Conservation (phyloP, 2,329 filamentous ascomycete genomes). For the Ceratocystis colombiana region DNA sequence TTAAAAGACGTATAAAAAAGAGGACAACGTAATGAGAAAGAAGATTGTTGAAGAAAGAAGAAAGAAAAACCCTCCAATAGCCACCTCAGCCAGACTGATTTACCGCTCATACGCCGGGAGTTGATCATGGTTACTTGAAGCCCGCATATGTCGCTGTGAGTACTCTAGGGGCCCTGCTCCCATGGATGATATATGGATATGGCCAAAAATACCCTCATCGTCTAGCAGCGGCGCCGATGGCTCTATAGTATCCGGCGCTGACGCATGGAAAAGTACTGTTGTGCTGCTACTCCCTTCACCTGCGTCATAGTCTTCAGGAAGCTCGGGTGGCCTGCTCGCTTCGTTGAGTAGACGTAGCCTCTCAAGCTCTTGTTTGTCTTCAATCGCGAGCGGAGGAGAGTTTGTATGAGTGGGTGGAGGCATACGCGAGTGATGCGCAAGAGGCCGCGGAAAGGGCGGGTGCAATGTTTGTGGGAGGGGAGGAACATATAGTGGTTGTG, state of each 20-base stretch:
- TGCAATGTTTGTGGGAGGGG: constrained; percentile 28
- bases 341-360: constrained; percentile 52
- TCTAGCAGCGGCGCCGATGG: constrained; percentile 31
- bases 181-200: no score
- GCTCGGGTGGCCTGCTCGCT: constrained; percentile 52
- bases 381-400: constrained; percentile 31
- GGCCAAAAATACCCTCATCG: constrained; percentile 27
- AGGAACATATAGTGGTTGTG: constrained; percentile 24
- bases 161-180: neutral
- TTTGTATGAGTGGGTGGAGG: neutral
- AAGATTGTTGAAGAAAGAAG: neutral
- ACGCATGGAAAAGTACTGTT: constrained; percentile 18
- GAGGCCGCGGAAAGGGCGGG: constrained; percentile 24
- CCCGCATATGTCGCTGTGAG: neutral
- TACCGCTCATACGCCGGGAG: constrained; percentile 36
- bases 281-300: constrained; percentile 28
- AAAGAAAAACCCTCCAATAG: neutral
- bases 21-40: neutral
- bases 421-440: constrained; percentile 9
- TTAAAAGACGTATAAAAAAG: constrained; percentile 1
- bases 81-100: neutral
- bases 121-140: constrained; percentile 31
- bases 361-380: constrained; percentile 75
- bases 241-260: neutral
- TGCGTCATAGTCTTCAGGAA: constrained; percentile 44